A percentile compares a stretch with the other conserved stretches of the same genome.
Evolutionary conservation across 139 green algal species (phyloP).

Genomic region (Chlamydomonas eustigma): DNA sequence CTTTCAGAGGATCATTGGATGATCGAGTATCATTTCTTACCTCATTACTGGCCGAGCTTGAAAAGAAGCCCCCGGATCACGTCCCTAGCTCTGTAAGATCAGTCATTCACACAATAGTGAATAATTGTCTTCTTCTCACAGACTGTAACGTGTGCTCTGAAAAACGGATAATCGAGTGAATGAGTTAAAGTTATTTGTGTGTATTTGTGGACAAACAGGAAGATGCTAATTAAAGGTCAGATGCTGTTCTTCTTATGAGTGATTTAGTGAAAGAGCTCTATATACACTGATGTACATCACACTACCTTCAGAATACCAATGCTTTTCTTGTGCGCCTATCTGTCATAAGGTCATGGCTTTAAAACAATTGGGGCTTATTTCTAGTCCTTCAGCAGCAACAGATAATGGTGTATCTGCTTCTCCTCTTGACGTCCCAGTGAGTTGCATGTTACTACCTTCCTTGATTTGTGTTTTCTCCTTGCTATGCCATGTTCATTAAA

Average conservation of each 20-base stretch:
- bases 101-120: not conserved
- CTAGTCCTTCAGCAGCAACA: not conserved
- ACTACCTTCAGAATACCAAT: not conserved
- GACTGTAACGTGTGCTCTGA: not conserved
- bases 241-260: too few relatives aligned
- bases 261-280: not conserved
- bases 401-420: not conserved
- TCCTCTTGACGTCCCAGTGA: too few relatives aligned
- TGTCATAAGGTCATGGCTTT: not conserved
- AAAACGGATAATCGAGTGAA: too few relatives aligned
- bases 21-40: not conserved
- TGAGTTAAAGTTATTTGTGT: not conserved
- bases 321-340: not conserved
- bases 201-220: not conserved
- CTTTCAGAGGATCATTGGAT: conserved; percentile 8
- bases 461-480: too few relatives aligned
- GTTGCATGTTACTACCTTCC: too few relatives aligned
- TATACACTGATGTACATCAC: not conserved
- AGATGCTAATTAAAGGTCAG: too few relatives aligned
- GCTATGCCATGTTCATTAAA: too few relatives aligned
- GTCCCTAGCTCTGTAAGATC: not conserved
- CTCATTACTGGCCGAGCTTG: conserved; percentile 2
- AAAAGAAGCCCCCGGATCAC: not conserved
- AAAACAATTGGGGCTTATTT: not conserved
- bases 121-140: too few relatives aligned